phyloP scores from a whole-genome alignment of 1,284 basidiomycete species.

The Leccinum subfulvum region DNA sequence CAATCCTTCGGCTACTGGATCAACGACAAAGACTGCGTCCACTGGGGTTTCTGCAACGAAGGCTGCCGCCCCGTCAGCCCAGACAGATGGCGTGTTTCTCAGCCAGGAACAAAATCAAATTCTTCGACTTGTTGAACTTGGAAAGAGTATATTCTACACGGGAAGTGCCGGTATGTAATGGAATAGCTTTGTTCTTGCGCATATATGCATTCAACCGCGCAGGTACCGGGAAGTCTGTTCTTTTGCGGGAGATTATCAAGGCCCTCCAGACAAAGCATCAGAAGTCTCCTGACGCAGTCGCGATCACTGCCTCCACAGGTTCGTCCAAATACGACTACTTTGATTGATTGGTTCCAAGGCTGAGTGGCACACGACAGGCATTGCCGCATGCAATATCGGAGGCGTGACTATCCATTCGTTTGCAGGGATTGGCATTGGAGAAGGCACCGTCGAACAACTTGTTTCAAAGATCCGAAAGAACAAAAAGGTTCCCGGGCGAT shows the following conservation, averaged over 20 bases:
- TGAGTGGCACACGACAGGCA: slow-evolving; percentile 46
- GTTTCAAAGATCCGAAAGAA: slow-evolving; percentile 66
- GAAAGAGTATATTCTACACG: slow-evolving; percentile 91
- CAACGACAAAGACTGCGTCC: slow-evolving; percentile 5
- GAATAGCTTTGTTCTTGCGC: slow-evolving; percentile 13
- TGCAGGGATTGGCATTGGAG: slow-evolving; percentile 82
- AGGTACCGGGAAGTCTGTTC: slow-evolving; percentile 93
- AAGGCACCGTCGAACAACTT: slow-evolving; percentile 57
- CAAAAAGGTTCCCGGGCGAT: slow-evolving; percentile 65
- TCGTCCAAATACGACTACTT: slow-evolving; percentile 17
- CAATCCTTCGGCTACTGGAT: slow-evolving; percentile 11
- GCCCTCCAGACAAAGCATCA: slow-evolving; percentile 48
- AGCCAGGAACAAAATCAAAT: slow-evolving; percentile 86
- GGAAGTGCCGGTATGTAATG: slow-evolving; percentile 83
- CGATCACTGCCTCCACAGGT: slow-evolving; percentile 89
- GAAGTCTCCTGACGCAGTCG: slow-evolving; percentile 55
- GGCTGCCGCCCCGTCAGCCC: slow-evolving; percentile 27
- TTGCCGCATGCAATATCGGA: slow-evolving; percentile 90
- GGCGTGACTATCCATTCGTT: slow-evolving; percentile 91
- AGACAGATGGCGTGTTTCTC: slow-evolving; percentile 53
- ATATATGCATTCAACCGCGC: slow-evolving; percentile 5
- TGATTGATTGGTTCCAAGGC: background rate
- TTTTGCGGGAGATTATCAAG: slow-evolving; percentile 83
- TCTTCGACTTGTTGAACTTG: slow-evolving; percentile 69
- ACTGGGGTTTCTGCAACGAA: slow-evolving; percentile 12